These are phyloP conservation scores for Phlebopus sp. DNA, from an alignment of 1,284 basidiomycete species.

Conservation along the genomic window DNA sequence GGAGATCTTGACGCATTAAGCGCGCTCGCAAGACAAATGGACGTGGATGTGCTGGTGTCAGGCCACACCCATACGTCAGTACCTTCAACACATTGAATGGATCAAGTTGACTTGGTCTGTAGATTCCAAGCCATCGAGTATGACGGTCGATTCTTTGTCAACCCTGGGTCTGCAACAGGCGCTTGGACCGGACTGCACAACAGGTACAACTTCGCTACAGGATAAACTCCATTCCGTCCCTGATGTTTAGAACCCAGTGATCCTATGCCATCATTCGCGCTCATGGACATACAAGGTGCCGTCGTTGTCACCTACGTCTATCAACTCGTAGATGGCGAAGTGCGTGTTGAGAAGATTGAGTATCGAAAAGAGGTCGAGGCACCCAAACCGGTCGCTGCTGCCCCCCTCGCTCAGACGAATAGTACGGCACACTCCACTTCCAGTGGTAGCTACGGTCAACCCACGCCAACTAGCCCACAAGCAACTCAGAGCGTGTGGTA, in stretches of 20 bases:
- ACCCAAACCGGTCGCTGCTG: slow-evolving; percentile 23
- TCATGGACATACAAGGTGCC: slow-evolving; percentile 94
- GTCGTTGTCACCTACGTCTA: slow-evolving; percentile 96
- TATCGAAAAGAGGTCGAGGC: slow-evolving; percentile 68
- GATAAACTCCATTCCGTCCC: slow-evolving; percentile 8
- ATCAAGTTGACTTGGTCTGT: not conserved
- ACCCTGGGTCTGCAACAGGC: slow-evolving; percentile 94
- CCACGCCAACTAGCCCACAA: slow-evolving; percentile 26
- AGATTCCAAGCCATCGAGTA: slow-evolving; percentile 95
- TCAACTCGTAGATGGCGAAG: slow-evolving; percentile 90
- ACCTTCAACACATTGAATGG: not conserved
- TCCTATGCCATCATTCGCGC: slow-evolving; percentile 80
- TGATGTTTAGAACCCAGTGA: slow-evolving; percentile 44
- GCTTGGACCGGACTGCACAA: slow-evolving; percentile 84
- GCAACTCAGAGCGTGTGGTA: slow-evolving; percentile 29
- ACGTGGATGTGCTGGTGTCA: slow-evolving; percentile 92
- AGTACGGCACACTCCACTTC: slow-evolving; percentile 18
- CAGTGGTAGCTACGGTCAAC: slow-evolving; percentile 18
- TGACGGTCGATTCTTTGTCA: slow-evolving; percentile 91
- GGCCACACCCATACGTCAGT: slow-evolving; percentile 93
- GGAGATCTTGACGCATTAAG: slow-evolving; percentile 90
- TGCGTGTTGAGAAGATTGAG: slow-evolving; percentile 83
- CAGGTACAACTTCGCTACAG: slow-evolving; percentile 43
- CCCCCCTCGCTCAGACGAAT: slow-evolving; percentile 24
- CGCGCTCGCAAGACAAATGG: slow-evolving; percentile 90